Evolutionary conservation across 164 flowering plant species (phyloP), one percentile per base, ranked within the genome.

Genomic region (Aristolochia fimbriata): DNA sequence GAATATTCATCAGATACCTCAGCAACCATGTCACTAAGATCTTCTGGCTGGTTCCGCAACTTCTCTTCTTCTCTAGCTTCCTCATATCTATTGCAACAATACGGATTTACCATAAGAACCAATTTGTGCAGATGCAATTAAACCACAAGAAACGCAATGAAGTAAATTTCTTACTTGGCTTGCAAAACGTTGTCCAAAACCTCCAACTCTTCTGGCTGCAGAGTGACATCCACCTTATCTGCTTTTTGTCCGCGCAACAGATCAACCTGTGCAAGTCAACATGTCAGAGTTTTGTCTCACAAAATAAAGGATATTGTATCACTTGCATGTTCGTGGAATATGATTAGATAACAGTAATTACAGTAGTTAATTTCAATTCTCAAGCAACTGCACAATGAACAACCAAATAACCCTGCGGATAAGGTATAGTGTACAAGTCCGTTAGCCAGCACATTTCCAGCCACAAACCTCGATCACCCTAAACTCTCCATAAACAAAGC

Each of bases 1-100:
- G 10, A 21, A 13, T 31, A 16, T 15, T 15, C 27, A 9, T 51
- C 16, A 52, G 55, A 22, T 47, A 93, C 97, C 99, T 93, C 97
- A 7, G 97, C 97, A 68, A 94, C 99, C 97, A 94, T 91, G 75
- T 94, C 97, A 65, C 99, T 91, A 83, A 94, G 91, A 76, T 94
- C 99, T 70, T 94, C 99, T 7, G 76, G 80, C 73, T 88, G 89
- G 68, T 80, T 91, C 4, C 88, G 88, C 58, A 74, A 58, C 67
- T 85, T 94, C 76, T 91, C 97, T 74, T 87, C 97, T 71, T 91
- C 97, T 66, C 99, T 82, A 48, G 99, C 99, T 75, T 88, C 99
- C 76, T 86, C 95, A 23, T 94, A 94, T 72, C 99, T 93, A 10
- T 60, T 51, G 8, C 15, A 52, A 50, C 10, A 58, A 5, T 47